A percentile compares a stretch with the other conserved stretches of the same genome.
These are phyloP conservation scores for Hylodesmum podocarpum DNA, from an alignment of 306 rosid genomes.

Conservation along the genomic window DNA sequence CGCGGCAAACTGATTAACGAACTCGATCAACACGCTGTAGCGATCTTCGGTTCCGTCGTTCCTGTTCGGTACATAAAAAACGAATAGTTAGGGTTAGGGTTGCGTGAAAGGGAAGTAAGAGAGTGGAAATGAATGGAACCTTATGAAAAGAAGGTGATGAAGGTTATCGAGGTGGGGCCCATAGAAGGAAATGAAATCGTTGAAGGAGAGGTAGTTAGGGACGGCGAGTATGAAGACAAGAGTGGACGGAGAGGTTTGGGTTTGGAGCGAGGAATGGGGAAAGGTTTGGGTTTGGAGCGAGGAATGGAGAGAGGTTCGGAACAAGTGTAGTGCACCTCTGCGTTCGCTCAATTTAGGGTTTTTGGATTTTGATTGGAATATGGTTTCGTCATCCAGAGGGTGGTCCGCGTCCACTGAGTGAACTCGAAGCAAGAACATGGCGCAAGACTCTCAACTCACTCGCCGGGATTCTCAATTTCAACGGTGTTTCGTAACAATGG, in stretches of 20 bases:
- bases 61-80: constrained; percentile 36
- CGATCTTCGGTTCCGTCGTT: constrained; percentile 90
- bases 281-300: constrained; percentile 62
- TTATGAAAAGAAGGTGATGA: constrained; percentile 73
- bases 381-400: constrained; percentile 43
- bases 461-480: background rate
- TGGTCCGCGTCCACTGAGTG: constrained; percentile 83
- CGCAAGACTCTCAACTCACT: too few species aligned
- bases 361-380: constrained; percentile 33
- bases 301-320: constrained; percentile 56
- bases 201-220: constrained; percentile 79
- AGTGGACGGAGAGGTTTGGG: constrained; percentile 59
- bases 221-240: constrained; percentile 72
- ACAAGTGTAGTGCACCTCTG: constrained; percentile 70
- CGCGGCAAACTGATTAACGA: constrained; percentile 49
- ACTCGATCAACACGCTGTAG: constrained; percentile 69
- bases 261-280: constrained; percentile 54
- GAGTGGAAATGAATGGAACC: constrained; percentile 28
- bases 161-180: constrained; percentile 63
- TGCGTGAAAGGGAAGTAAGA: background rate
- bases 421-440: constrained; percentile 83
- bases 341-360: constrained; percentile 64
- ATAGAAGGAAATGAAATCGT: constrained; percentile 71
- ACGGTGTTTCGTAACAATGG: background rate
- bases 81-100: background rate